These are phyloP conservation scores for Clitopilus passeckerianus DNA, from an alignment of 768 basidiomycete species.

Conservation along the genomic window DNA sequence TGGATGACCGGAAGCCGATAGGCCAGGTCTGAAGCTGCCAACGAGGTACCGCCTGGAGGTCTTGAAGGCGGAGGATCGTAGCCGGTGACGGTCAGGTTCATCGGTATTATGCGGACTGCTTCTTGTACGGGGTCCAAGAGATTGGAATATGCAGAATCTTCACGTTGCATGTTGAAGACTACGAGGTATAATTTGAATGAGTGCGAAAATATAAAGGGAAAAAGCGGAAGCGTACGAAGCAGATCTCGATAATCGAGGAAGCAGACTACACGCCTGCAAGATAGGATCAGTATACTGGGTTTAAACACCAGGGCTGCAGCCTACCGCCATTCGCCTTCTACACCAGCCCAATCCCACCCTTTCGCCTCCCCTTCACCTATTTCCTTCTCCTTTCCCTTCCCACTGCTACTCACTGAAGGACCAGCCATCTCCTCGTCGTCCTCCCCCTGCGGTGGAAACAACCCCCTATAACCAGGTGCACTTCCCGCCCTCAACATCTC, in stretches of 20 bases:
- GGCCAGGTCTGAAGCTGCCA: constrained; percentile 13
- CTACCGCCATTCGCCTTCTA: constrained; percentile 48
- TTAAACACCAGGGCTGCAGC: constrained; percentile 8
- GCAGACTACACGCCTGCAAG: constrained; percentile 44
- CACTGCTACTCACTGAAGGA: constrained; percentile 1
- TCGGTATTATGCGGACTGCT: constrained; percentile 47
- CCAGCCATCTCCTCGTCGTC: background rate
- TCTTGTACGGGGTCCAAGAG: constrained; percentile 25
- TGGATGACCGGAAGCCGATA: constrained; percentile 45
- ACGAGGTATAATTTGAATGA: background rate
- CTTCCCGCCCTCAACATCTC: background rate
- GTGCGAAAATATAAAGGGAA: background rate
- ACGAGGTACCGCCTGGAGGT: constrained; percentile 14
- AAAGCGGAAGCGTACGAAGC: constrained; percentile 45
- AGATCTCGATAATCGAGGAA: constrained; percentile 58
- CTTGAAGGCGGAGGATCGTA: constrained; percentile 26
- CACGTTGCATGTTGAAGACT: constrained; percentile 34
- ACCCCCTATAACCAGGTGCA: background rate
- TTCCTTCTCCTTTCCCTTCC: constrained; percentile 16
- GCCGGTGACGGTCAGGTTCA: constrained; percentile 35
- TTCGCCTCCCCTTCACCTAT: constrained; percentile 9
- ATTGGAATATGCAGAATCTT: background rate
- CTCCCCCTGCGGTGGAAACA: background rate
- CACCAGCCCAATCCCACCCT: constrained; percentile 62
- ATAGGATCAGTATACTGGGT: background rate